These are phyloP conservation scores for Zygotorulaspora danielsina DNA, from an alignment of 805 yeast genomes.

Conservation along the genomic window DNA sequence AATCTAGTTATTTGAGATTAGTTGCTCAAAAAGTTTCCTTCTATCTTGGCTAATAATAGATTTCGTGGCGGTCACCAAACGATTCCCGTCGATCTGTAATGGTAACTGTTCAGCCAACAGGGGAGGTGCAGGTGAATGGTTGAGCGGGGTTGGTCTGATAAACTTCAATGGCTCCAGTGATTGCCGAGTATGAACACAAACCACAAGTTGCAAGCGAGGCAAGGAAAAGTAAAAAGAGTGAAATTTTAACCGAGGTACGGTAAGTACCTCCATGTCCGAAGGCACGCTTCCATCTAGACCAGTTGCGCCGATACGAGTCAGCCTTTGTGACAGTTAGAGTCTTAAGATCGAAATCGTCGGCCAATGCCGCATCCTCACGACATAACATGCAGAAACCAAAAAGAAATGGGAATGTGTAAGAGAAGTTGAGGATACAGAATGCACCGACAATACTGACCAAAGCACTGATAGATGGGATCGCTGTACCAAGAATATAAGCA, in stretches of 20 bases:
- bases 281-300: conserved; percentile 38
- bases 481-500: conserved; percentile 43
- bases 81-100: not conserved
- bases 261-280: conserved; percentile 19
- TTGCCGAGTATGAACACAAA: conserved; percentile 16
- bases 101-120: conserved; percentile 8
- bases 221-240: conserved; percentile 32
- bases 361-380: conserved; percentile 31
- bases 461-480: conserved; percentile 42
- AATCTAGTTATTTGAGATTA: too few relatives aligned
- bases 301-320: conserved; percentile 15
- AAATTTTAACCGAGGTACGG: conserved; percentile 21
- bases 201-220: conserved; percentile 22
- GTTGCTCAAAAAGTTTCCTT: too few relatives aligned
- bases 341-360: conserved; percentile 32
- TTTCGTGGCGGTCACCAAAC: too few relatives aligned
- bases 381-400: conserved; percentile 20
- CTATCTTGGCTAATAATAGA: too few relatives aligned
- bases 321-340: conserved; percentile 13
- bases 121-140: conserved; percentile 16
- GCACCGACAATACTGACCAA: conserved; percentile 41
- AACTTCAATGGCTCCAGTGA: conserved; percentile 14
- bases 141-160: conserved; percentile 15
- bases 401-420: conserved; percentile 43
- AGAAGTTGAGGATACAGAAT: conserved; percentile 43